Evolutionary conservation across 352 stramenopile species (phyloP).

Genomic region (Phytopythium oedochilum): DNA sequence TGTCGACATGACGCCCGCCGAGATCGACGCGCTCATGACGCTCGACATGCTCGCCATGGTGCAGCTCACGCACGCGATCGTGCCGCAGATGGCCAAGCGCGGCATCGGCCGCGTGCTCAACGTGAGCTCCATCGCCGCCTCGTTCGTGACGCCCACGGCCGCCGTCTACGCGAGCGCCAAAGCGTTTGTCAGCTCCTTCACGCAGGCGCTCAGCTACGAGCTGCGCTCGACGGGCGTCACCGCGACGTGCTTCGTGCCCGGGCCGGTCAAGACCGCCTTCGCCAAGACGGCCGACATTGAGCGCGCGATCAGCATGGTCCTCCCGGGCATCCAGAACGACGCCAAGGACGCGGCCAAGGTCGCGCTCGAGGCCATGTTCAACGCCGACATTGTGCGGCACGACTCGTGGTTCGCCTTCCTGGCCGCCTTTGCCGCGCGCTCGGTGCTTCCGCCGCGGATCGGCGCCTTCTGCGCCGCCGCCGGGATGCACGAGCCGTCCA

Average conservation of each 20-base stretch:
- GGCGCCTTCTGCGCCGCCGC: conserved; percentile 16
- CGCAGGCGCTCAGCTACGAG: conserved; percentile 79
- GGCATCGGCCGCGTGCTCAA: conserved; percentile 76
- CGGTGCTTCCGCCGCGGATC: conserved; percentile 24
- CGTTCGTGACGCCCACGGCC: conserved; percentile 47
- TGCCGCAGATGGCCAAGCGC: conserved; percentile 70
- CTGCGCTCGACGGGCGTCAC: conserved; percentile 66
- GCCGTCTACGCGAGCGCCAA: conserved; percentile 81
- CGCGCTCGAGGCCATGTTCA: conserved; percentile 58
- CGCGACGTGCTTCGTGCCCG: conserved; percentile 75
- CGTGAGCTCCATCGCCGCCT: conserved; percentile 57
- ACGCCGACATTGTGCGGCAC: conserved; percentile 43
- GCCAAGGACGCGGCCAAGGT: conserved; percentile 48
- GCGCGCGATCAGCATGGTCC: conserved; percentile 29
- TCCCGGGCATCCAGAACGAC: conserved; percentile 29
- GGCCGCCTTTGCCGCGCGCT: conserved; percentile 16
- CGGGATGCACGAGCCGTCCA: conserved; percentile 30
- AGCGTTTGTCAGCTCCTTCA: conserved; percentile 69
- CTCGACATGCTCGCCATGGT: conserved; percentile 66
- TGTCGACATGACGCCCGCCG: conserved; percentile 20
- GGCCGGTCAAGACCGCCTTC: conserved; percentile 73
- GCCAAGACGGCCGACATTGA: conserved; percentile 30
- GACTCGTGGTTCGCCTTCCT: conserved; percentile 47
- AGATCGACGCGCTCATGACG: conserved; percentile 61
- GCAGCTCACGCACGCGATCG: conserved; percentile 53